These are phyloP conservation scores for Porodaedalea pini DNA, from an alignment of 1,284 basidiomycete species.

Conservation along the genomic window DNA sequence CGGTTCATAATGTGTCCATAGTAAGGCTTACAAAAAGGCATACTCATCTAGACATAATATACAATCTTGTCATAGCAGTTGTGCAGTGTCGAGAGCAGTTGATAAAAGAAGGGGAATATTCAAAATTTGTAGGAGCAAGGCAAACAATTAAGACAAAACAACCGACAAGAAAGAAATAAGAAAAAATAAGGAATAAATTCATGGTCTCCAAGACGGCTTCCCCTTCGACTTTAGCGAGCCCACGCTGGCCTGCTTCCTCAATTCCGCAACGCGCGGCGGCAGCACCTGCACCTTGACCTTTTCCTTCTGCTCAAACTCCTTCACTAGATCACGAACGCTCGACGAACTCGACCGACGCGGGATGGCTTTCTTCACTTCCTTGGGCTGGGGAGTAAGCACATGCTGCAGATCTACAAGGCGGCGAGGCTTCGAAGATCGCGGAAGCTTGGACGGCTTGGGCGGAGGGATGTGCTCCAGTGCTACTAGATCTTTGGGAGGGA, in stretches of 20 bases:
- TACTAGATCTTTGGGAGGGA: conserved; percentile 61
- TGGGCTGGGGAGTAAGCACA: conserved; percentile 35
- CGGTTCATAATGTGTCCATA: too few species aligned
- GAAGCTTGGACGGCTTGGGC: conserved; percentile 41
- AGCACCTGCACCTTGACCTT: conserved; percentile 25
- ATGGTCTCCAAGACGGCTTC: conserved; percentile 27
- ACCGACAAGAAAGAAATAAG: background rate
- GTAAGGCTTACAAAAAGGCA: background rate
- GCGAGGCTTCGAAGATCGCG: conserved; percentile 33
- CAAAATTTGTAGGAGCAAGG: background rate
- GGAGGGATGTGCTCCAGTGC: conserved; percentile 49
- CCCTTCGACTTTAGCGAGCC: conserved; percentile 26
- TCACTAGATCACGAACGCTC: conserved; percentile 68
- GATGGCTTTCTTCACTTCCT: conserved; percentile 28
- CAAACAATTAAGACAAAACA: background rate
- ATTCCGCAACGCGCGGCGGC: conserved; percentile 27
- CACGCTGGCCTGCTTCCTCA: conserved; percentile 24
- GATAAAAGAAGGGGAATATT: conserved; percentile 1
- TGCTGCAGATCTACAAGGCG: conserved; percentile 56
- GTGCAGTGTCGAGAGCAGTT: background rate
- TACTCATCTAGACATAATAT: background rate
- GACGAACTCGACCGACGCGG: conserved; percentile 53
- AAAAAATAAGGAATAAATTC: conserved; percentile 10
- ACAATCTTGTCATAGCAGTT: conserved; percentile 2
- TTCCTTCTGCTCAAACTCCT: conserved; percentile 55